Evolutionary conservation across 768 basidiomycete species (phyloP).

Genomic region (Coprinellus micaceus): DNA sequence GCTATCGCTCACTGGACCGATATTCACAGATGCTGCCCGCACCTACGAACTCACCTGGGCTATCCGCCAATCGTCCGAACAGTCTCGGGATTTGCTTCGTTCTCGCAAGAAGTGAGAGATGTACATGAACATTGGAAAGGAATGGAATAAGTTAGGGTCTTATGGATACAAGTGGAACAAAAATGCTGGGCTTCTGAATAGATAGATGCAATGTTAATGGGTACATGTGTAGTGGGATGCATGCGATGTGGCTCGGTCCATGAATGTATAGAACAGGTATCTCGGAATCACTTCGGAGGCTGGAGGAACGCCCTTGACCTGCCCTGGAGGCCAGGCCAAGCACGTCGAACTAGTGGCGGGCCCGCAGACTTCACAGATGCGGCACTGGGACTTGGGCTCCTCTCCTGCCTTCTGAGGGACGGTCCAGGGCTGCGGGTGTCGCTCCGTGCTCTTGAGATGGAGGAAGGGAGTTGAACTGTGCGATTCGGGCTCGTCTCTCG

Average conservation of each 20-base stretch:
- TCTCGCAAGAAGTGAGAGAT: not conserved
- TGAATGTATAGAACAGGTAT: no score
- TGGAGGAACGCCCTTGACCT: constrained; percentile 1
- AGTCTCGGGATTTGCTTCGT: constrained; percentile 38
- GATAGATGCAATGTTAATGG: no score
- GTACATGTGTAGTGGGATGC: no score
- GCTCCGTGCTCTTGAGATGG: constrained; percentile 5
- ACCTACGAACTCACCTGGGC: constrained; percentile 95
- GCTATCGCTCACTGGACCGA: not conserved
- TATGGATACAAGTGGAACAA: no score
- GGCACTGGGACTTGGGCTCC: constrained; percentile 4
- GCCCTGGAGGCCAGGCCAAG: constrained; percentile 6
- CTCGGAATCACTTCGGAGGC: not conserved
- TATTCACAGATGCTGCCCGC: constrained; percentile 68
- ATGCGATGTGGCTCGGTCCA: no score
- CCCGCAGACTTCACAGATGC: constrained; percentile 4
- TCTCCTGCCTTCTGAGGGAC: not conserved
- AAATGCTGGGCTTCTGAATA: no score
- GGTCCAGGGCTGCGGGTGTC: not conserved
- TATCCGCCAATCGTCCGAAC: constrained; percentile 77
- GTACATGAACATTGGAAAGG: no score
- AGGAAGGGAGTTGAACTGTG: not conserved
- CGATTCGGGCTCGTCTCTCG: constrained; percentile 3
- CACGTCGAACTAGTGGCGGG: not conserved
- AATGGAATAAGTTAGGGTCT: no score